Base-by-base conservation (phyloP, 2,329 filamentous ascomycete species). In the Samsoniella hepiali region DNA sequence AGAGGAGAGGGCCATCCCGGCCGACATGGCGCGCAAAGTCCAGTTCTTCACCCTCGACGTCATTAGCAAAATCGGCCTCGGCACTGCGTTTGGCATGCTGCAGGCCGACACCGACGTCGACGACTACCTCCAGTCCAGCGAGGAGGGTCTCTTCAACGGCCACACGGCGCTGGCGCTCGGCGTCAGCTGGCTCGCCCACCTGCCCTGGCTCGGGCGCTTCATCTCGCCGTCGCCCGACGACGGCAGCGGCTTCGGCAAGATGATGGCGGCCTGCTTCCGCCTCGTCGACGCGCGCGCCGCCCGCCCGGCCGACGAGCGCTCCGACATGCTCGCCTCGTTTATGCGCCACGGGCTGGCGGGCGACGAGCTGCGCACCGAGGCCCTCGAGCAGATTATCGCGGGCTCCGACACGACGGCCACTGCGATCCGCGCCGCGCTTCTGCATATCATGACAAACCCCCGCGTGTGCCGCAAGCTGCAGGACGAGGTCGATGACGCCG, bases 371-470 rank as follows among this genome's bases (percentile, higher is more conserved):
- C 9, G 72, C 67, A 67, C 69, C 6, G 75, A 76, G 40, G 72
- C 72, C 0, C 64, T 75, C 0, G 70, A 75, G 22, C 5, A 72
- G 51, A 67, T 74, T 29, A 65, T 72, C 11, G 84, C 84, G 0
- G 85, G 84, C 1, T 82, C 83, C 0, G 84, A 87, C 65, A 86
- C 83, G 3, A 84, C 83, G 0, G 82, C 85, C 0, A 83, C 82
- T 0, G 79, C 79, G 2, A 78, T 88, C 10, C 79, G 84, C 2
- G 75, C 79, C 44, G 83, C 79, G 1, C 66, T 87, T 62, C 76
- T 86, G 29, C 78, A 83, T 68, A 70, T 87, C 62, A 77, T 81
- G 29, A 82, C 78, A n/a, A 80, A 77, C 31, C 80, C 81, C 0
- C 74, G 73, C 1, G 77, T 84, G 0, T 77, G 81, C 63, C 63